These are phyloP conservation scores for Xylaria venustula DNA, from an alignment of 495 filamentous ascomycete species.

Conservation along the genomic window DNA sequence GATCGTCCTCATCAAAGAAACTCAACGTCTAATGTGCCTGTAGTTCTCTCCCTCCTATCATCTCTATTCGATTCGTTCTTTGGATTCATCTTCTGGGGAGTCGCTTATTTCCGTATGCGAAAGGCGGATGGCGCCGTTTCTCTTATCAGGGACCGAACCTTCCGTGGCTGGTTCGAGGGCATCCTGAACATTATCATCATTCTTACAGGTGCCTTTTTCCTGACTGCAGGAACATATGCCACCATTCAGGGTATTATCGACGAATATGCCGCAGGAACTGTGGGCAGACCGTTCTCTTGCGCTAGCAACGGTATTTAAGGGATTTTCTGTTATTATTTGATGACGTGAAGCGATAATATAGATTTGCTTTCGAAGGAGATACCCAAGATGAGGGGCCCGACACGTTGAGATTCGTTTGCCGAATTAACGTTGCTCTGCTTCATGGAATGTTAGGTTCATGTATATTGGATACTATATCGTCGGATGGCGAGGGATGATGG, in stretches of 20 bases:
- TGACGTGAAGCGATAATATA: neutral
- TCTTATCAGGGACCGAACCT: constrained; percentile 57
- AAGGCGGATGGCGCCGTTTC: constrained; percentile 61
- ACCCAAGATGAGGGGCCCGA: constrained; percentile 9
- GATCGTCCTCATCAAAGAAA: neutral
- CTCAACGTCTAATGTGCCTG: constrained; percentile 9
- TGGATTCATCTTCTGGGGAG: constrained; percentile 92
- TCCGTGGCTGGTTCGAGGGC: constrained; percentile 61
- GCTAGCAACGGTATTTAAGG: constrained; percentile 55
- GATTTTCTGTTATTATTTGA: neutral
- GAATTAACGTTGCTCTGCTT: neutral
- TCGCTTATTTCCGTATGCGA: constrained; percentile 83
- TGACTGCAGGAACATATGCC: constrained; percentile 76
- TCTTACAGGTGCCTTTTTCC: constrained; percentile 69
- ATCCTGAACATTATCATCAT: constrained; percentile 69
- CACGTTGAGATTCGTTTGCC: neutral
- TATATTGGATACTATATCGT: neutral
- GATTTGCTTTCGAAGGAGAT: constrained; percentile 5
- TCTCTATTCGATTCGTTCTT: constrained; percentile 91
- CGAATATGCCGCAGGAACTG: constrained; percentile 52
- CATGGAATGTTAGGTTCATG: neutral
- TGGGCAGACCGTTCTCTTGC: constrained; percentile 63
- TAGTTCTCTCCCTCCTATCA: constrained; percentile 78
- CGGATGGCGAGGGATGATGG: neutral
- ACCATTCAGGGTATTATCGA: constrained; percentile 67